Conservation (phyloP, 805 yeast species). For the Henningerozyma blattae region DNA sequence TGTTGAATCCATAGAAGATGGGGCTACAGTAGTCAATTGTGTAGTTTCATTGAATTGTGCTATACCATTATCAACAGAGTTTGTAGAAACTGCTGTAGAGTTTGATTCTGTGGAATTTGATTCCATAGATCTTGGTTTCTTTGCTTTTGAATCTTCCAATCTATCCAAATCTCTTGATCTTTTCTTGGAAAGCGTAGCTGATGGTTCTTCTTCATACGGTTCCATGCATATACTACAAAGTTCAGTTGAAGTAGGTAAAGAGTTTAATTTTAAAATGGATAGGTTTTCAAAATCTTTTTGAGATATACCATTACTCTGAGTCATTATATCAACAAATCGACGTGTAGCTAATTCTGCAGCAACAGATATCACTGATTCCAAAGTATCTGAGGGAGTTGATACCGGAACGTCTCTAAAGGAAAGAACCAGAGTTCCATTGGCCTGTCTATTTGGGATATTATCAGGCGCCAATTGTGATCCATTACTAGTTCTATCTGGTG, state of each 20-base stretch:
- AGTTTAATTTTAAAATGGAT: constrained; percentile 25
- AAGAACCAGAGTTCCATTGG: constrained; percentile 43
- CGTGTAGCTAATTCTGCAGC: constrained; percentile 63
- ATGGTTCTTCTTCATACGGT: constrained; percentile 25
- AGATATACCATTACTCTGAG: constrained; percentile 41
- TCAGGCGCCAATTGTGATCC: not conserved
- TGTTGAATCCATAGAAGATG: not conserved
- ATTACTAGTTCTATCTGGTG: not conserved
- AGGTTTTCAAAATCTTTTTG: constrained; percentile 40
- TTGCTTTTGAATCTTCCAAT: constrained; percentile 14
- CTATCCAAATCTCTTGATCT: constrained; percentile 17
- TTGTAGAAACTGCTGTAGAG: constrained; percentile 1
- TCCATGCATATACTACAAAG: constrained; percentile 61
- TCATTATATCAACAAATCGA: constrained; percentile 41
- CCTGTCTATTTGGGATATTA: constrained; percentile 1
- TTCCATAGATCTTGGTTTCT: constrained; percentile 13
- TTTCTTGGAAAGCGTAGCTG: constrained; percentile 8
- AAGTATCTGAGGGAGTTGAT: constrained; percentile 45
- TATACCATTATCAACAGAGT: not conserved
- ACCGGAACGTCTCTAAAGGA: constrained; percentile 56
- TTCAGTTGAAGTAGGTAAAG: constrained; percentile 12
- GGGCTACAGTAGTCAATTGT: not conserved
- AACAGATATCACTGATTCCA: constrained; percentile 48
- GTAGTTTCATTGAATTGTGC: not conserved
- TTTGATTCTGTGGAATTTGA: not conserved